Evolutionary conservation across 2,329 filamentous ascomycete species (phyloP).

Genomic region (Verticillium tricorpus): DNA sequence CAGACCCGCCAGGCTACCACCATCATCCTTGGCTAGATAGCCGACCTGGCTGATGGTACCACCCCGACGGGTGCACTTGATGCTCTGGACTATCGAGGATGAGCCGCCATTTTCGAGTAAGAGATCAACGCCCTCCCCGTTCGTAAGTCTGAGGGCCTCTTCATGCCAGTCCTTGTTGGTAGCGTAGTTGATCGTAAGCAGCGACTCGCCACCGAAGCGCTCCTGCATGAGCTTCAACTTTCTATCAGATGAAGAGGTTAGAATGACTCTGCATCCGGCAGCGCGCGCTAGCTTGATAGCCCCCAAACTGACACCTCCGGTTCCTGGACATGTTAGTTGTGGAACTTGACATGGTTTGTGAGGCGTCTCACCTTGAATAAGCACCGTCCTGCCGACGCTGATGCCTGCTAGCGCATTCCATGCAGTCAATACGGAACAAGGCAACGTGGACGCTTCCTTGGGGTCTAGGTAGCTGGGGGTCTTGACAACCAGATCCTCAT

Average conservation of each 20-base stretch:
- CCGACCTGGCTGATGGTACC: conserved; percentile 38
- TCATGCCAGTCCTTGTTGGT: conserved; percentile 23
- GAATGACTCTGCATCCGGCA: conserved; percentile 26
- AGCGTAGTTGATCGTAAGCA: conserved; percentile 26
- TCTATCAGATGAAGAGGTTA: conserved; percentile 29
- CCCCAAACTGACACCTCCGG: conserved; percentile 28
- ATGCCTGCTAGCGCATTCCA: conserved; percentile 37
- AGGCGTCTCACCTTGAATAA: conserved; percentile 33
- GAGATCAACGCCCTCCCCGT: conserved; percentile 27
- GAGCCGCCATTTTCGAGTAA: conserved; percentile 34
- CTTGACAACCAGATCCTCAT: conserved; percentile 29
- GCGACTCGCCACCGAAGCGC: conserved; percentile 15
- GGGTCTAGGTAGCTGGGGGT: conserved; percentile 31
- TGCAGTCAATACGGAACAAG: conserved; percentile 39
- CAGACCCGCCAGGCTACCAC: conserved; percentile 25
- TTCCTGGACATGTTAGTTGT: conserved; percentile 17
- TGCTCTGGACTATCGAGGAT: conserved; percentile 29
- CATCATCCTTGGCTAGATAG: conserved; percentile 28
- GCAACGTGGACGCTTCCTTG: conserved; percentile 29
- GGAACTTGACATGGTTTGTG: background rate
- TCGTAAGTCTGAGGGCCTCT: conserved; percentile 25
- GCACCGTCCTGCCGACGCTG: conserved; percentile 31
- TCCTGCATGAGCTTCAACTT: conserved; percentile 24
- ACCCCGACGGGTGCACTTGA: conserved; percentile 34
- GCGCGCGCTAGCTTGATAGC: conserved; percentile 27